A percentile compares a stretch with the other conserved stretches of the same genome.
Conservation (phyloP, 805 yeast species). For the Pichia exigua region DNA sequence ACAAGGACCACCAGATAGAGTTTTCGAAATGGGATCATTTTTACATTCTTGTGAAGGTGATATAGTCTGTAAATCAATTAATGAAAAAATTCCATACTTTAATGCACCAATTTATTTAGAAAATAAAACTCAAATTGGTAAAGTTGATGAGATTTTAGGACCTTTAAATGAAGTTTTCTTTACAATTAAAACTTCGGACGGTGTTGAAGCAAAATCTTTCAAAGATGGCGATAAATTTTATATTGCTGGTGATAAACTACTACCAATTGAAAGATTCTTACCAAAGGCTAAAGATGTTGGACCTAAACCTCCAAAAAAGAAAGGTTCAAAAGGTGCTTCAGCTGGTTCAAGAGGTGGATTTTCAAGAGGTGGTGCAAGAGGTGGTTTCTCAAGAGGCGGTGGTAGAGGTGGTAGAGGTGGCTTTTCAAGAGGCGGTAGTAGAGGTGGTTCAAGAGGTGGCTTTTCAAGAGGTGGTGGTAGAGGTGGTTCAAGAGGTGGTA, state of each 20-base stretch:
- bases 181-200: conserved; percentile 93
- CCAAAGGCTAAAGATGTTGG: conserved; percentile 91
- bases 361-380: conserved; percentile 35
- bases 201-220: conserved; percentile 90
- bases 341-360: conserved; percentile 37
- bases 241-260: conserved; percentile 90
- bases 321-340: conserved; percentile 48
- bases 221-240: conserved; percentile 93
- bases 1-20: conserved; percentile 95
- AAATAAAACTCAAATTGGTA: conserved; percentile 93
- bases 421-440: background rate
- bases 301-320: conserved; percentile 71
- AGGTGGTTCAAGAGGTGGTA: conserved; percentile 1
- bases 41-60: conserved; percentile 94
- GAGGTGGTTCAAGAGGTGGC: conserved; percentile 35
- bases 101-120: conserved; percentile 97
- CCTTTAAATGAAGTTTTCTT: conserved; percentile 97
- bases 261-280: conserved; percentile 92
- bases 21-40: conserved; percentile 90
- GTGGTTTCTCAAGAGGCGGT: conserved; percentile 39
- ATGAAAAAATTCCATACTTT: conserved; percentile 92
- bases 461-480: conserved; percentile 30
- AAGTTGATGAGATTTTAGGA: conserved; percentile 96
- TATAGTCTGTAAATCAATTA: conserved; percentile 90
- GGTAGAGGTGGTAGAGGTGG: conserved; percentile 13